Percentiles rank a stretch among this genome's conserved stretches.
phyloP scores from a whole-genome alignment of 129 eudicot species.

The Silybum marianum region DNA sequence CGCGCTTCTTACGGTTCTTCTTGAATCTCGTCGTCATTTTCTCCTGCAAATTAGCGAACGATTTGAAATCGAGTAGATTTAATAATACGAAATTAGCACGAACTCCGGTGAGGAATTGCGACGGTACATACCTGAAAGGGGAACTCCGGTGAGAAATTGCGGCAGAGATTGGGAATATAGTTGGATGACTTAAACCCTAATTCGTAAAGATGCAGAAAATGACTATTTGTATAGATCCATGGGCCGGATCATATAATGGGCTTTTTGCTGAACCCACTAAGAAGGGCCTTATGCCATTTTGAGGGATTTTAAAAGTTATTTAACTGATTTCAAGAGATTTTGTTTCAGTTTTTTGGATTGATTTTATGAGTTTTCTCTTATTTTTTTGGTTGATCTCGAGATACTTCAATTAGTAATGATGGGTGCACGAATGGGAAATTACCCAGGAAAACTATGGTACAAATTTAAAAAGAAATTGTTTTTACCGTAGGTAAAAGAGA shows the following conservation, averaged over 20 bases:
- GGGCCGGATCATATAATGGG: slow-evolving; percentile 7
- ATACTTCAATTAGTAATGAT: no score
- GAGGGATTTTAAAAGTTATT: no score
- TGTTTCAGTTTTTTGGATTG: no score
- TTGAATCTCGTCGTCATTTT: slow-evolving; percentile 49
- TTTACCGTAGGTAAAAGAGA: no score
- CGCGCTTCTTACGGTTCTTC: slow-evolving; percentile 68
- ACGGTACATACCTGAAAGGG: not conserved
- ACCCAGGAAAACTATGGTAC: no score
- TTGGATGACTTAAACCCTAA: slow-evolving; percentile 1
- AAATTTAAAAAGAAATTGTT: no score
- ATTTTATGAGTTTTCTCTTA: no score
- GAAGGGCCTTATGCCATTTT: no score
- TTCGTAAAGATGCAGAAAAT: not conserved
- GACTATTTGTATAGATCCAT: not conserved
- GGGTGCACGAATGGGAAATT: no score
- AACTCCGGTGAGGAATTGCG: not conserved
- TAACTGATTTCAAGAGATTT: no score
- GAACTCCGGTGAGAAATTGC: slow-evolving; percentile 5
- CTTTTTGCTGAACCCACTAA: not conserved
- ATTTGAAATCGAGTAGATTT: not conserved
- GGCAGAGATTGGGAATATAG: slow-evolving; percentile 4
- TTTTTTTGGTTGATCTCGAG: no score
- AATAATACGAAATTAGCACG: not conserved
- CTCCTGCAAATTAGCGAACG: not conserved